These are phyloP conservation scores for Boletus subparvulus DNA, from an alignment of 768 basidiomycete species.

Conservation along the genomic window DNA sequence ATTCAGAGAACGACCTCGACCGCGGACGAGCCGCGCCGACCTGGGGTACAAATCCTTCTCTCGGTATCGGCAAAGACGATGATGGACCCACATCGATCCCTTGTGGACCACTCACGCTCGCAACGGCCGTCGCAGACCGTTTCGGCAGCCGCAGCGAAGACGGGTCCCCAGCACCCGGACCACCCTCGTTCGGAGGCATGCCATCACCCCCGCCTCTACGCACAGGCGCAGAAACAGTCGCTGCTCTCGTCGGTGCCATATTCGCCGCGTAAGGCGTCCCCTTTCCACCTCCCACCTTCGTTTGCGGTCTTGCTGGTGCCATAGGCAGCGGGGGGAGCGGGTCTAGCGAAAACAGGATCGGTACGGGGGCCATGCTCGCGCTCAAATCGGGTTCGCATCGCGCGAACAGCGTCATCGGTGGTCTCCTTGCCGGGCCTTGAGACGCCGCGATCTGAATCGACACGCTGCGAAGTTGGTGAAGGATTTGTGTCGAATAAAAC, in stretches of 20 bases:
- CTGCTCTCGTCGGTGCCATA: slow-evolving; percentile 25
- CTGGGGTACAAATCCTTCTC: slow-evolving; percentile 66
- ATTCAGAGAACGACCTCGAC: slow-evolving; percentile 76
- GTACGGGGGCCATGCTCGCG: slow-evolving; percentile 54
- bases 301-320: neutral
- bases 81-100: neutral
- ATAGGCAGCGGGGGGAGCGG: slow-evolving; percentile 38
- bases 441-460: neutral
- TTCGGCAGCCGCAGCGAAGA: slow-evolving; percentile 19
- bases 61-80: slow-evolving; percentile 38
- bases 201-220: slow-evolving; percentile 16
- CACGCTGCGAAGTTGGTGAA: slow-evolving; percentile 26
- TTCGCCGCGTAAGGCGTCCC: neutral
- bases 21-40: slow-evolving; percentile 48
- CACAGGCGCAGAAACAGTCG: slow-evolving; percentile 33
- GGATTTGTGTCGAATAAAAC: slow-evolving; percentile 26
- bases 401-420: slow-evolving; percentile 56
- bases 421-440: slow-evolving; percentile 25
- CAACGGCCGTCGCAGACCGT: slow-evolving; percentile 8
- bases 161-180: neutral
- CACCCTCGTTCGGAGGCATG: neutral
- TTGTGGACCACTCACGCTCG: neutral
- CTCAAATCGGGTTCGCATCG: slow-evolving; percentile 51
- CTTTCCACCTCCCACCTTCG: neutral
- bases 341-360: slow-evolving; percentile 58